These are phyloP conservation scores for Hydnum rufescens DNA, from an alignment of 768 basidiomycete species.

Conservation along the genomic window DNA sequence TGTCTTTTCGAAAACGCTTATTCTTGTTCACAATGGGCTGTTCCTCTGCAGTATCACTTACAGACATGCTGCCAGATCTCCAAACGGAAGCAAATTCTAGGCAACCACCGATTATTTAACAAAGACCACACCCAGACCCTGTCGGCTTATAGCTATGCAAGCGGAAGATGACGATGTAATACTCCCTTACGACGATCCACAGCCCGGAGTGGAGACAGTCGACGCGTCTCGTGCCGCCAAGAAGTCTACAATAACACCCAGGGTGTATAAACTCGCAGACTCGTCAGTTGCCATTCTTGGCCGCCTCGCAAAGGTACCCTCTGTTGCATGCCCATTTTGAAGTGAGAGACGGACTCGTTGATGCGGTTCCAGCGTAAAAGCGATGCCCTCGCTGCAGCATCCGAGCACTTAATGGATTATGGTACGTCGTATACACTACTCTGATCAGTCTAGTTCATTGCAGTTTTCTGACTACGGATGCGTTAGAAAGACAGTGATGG, in stretches of 20 bases:
- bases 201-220: too few species aligned
- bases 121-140: too few species aligned
- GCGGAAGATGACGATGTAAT: too few species aligned
- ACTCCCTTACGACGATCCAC: too few species aligned
- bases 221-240: too few species aligned
- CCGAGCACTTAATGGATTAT: constrained; percentile 16
- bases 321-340: too few species aligned
- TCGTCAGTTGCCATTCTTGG: constrained; percentile 27
- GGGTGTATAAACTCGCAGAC: constrained; percentile 57
- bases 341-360: too few species aligned
- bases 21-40: constrained; percentile 37
- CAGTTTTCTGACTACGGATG: not conserved
- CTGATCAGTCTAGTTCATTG: constrained; percentile 4
- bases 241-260: not conserved
- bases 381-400: not conserved
- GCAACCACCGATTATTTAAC: too few species aligned
- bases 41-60: too few species aligned
- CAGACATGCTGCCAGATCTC: too few species aligned
- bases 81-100: too few species aligned
- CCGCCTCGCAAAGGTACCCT: constrained; percentile 52
- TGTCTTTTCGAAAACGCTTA: constrained; percentile 81
- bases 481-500: not conserved
- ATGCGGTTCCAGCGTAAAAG: not conserved
- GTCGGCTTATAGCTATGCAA: too few species aligned
- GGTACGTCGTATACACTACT: constrained; percentile 7